Base-by-base conservation (phyloP, 345 rosid genomes). In the Pugionium cornutum region DNA sequence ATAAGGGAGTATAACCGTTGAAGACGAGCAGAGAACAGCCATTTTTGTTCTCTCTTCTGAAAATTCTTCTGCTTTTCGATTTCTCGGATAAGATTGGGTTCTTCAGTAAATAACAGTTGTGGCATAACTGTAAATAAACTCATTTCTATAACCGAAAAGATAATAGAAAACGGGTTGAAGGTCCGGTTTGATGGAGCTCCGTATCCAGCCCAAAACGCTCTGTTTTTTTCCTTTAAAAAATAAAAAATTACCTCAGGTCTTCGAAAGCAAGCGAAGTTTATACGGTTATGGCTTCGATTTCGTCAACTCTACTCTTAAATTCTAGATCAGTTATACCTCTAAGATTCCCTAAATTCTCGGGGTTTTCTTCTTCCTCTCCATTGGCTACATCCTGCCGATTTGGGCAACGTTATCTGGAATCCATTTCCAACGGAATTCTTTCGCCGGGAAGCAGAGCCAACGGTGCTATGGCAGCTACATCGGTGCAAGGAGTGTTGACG, bases 401-500 rank as follows among this genome's bases (percentile, higher is more conserved):
- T 25, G 32, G 67, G 29, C 36, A 8, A 3, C 69, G 42, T 26
- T 37, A 56, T 53, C 58, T 49, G 4, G 35, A 37, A 53, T 46
- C 63, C 3, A 25, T 9, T 47, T 65, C 67, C 45, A 37, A 42
- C 74, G 81, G 83, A 81, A 40, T 64, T n/a, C 36, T 62, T 8
- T 72, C 70, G 43, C 70, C 71, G 44, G 67, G 69, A 41, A 60
- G 72, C 68, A 70, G 72, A 47, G 68, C 29, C 68, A 64, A 47
- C 64, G 53, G 62, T 26, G 63, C 43, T 53, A 25, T 39, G 36
- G 35, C 63, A 9, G 69, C 86, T 2, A 8, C 71, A 33, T 76
- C 91, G 2, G 8, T 81, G 35, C 74, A 75, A 28, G 83, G 79
- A 31, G 77, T 76, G 6, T 63, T 89, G 8, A 75, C 89, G 27